Percentiles rank a stretch among this genome's conserved stretches.
phyloP scores from a whole-genome alignment of 2,329 filamentous ascomycete species.

The Diaporthe sp. region DNA sequence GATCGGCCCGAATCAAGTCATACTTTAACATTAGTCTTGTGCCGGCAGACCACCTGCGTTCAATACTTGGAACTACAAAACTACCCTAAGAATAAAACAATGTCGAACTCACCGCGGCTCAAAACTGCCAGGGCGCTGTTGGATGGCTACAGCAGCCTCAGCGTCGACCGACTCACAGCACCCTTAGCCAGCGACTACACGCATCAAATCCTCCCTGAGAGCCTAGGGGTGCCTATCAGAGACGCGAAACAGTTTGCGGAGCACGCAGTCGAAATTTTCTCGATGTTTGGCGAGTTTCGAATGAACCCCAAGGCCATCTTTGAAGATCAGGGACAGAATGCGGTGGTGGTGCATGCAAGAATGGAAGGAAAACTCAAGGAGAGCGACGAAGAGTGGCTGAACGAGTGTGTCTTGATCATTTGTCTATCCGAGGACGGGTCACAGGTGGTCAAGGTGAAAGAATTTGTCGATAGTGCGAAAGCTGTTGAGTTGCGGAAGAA shows the following conservation, averaged over 20 bases:
- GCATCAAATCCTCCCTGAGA: conserved; percentile 1
- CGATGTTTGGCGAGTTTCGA: background rate
- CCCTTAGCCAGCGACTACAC: background rate
- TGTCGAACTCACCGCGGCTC: background rate
- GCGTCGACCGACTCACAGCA: background rate
- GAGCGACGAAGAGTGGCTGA: background rate
- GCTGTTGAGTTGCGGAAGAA: conserved; percentile 1
- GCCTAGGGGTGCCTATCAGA: background rate
- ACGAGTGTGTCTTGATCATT: background rate
- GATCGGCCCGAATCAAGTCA: no score
- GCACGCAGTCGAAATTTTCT: conserved; percentile 1
- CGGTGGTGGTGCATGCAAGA: background rate
- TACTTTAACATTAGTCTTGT: background rate
- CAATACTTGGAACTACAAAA: background rate
- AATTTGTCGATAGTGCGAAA: conserved; percentile 8
- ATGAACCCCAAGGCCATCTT: background rate
- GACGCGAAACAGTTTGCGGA: background rate
- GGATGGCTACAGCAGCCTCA: conserved; percentile 5
- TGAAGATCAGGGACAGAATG: background rate
- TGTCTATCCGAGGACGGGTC: background rate
- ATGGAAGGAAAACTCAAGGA: background rate
- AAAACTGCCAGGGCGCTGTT: background rate
- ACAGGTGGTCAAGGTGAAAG: background rate
- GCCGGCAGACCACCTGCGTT: background rate
- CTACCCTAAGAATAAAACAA: accelerated